Base-by-base conservation (phyloP, 2,329 filamentous ascomycete genomes). In the Claviceps quebecensis region DNA sequence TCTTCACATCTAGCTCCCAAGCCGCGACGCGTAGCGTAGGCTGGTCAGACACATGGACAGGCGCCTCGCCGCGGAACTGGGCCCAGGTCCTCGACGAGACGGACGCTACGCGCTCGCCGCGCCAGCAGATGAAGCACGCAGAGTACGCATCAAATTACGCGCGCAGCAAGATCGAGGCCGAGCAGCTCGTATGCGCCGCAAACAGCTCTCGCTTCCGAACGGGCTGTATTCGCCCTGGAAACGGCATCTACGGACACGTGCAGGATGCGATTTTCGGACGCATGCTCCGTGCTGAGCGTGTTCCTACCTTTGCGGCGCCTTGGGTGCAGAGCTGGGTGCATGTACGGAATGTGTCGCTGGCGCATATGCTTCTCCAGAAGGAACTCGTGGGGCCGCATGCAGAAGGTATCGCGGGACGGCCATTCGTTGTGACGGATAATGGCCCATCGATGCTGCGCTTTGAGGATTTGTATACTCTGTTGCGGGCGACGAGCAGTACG, bases 201-300 rank as follows among this genome's bases (percentile, higher is more conserved):
- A 68, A 75, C 58, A 53, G 52, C 13, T 47, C 54, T 37, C 52
- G 61, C 7, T 74, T 80, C 60, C 69, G 74, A 9, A 79, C 76
- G 0, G 77, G 76, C 7, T 67, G 67, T 47, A 72, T 81, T 55
- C 69, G 77, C 2, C 76, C 76, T 0, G 70, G 71, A 13, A 77
- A 77, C 55, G 71, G 67, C 29, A 70, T 79, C 45, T 79, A 78
- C 56, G 76, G 75, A 4, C 68, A 70, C 53, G 65, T 67, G 14
- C 66, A 64, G 40, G 71, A 77, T 55, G 38, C 51, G 16, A 45
- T 58, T 23, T 26, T 54, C n/a, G 55, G 55, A 11, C 39, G 44
- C 5, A 67, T 70, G 49, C 58, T 77, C 14, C 63, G 59, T n/a
- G 54, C 59, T 16, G 63, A 67, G 26, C 63, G 60, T 11, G 59